Percentiles rank a stretch among this genome's conserved stretches.
phyloP scores from a whole-genome alignment of 345 rosid genomes.

The Dimocarpus longan region DNA sequence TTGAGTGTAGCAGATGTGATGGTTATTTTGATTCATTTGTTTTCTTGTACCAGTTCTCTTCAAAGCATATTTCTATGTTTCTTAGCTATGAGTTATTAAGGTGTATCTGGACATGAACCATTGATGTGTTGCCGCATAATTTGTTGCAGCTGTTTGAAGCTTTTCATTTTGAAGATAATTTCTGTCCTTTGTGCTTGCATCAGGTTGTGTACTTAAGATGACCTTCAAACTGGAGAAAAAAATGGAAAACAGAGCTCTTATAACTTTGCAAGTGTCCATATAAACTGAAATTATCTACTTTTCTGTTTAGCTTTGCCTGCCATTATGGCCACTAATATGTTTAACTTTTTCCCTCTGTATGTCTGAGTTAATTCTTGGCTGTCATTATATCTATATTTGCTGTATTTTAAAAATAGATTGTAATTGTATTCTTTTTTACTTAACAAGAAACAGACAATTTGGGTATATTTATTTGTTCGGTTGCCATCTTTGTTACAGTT shows the following conservation, averaged over 20 bases:
- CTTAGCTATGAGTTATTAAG: neutral
- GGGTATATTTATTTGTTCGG: neutral
- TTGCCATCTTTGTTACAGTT: neutral
- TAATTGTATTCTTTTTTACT: neutral
- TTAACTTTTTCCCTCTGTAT: neutral
- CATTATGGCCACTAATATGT: neutral
- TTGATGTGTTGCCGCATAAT: neutral
- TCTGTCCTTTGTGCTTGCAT: conserved; percentile 5
- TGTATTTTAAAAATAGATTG: neutral
- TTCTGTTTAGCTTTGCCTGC: neutral
- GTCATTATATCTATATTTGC: neutral
- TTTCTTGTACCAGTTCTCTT: neutral
- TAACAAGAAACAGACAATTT: neutral
- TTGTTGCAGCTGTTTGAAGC: neutral
- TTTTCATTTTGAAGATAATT: conserved; percentile 10
- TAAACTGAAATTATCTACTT: neutral
- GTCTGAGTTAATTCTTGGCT: neutral
- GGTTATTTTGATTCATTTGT: neutral
- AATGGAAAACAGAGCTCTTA: neutral
- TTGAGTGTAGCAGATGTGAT: neutral
- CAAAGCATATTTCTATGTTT: neutral
- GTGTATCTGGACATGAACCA: neutral
- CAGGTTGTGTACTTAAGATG: neutral
- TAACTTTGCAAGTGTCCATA: conserved; percentile 4
- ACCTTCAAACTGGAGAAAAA: neutral